Base-by-base conservation (phyloP, 176 grass and related monocot genomes). In the Pontederia paniculata region DNA sequence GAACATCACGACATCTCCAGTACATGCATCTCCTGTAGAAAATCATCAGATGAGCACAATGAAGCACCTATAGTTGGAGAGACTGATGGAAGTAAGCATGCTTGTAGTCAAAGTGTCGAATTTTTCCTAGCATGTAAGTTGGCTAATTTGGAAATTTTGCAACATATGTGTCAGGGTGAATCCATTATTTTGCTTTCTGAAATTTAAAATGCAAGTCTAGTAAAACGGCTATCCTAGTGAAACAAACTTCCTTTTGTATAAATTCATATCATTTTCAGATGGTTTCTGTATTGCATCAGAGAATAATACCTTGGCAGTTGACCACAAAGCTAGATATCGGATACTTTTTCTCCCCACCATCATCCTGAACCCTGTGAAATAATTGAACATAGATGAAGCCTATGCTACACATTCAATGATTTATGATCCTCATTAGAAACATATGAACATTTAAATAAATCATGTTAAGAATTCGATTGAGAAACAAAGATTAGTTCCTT, bases 1-100 rank as follows among this genome's bases (percentile, higher is more conserved):
- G 73, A 90, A 90, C 60, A 90, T 70, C 48, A 90, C 87, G 41
- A 85, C 54, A 66, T 90, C 81, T 12, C 87, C 75, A 70, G 66
- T 79, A 77, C 87, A 90, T 66, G 81, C 68, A 76, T 90, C 87
- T 51, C 81, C 87, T 90, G 59, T 4, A 51, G 51, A 13, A 12
- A 16, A 48, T 23, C 66, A 53, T 55, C 56, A 57, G 37, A 16
- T 23, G 53, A 23, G 1, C n/a, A n/a, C n/a, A n/a, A n/a, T n/a
- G n/a, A n/a, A n/a, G n/a, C 71, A 51, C 66, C 28, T 62, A 41
- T 61, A 64, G 70, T 17, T 3, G 1, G 16, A 15, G 10, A 44
- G 6, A 8, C 15, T 61, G 42, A 9, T 17, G 12, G 52, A 9
- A 28, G 9, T 55, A 72, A 51, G 2, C 4, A 64, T 23, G 4